These are phyloP conservation scores for Setaria italica DNA, from an alignment of 202 grass and related monocot species.

Conservation along the genomic window DNA sequence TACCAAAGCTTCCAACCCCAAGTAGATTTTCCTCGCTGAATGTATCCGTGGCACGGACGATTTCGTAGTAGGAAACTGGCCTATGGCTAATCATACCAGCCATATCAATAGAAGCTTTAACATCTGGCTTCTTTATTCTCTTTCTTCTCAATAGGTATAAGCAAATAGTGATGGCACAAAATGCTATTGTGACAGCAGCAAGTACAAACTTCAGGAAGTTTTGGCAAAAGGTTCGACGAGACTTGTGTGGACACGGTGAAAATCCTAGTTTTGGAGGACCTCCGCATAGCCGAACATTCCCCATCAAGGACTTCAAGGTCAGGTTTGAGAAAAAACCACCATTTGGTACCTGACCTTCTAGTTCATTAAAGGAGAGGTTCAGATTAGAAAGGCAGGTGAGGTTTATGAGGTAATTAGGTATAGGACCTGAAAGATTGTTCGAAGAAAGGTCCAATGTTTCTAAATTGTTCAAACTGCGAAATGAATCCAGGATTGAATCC, in stretches of 20 bases:
- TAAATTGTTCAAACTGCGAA: slow-evolving; percentile 21
- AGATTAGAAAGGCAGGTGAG: slow-evolving; percentile 30
- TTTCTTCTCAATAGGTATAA: not conserved
- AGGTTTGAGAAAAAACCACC: slow-evolving; percentile 47
- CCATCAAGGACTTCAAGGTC: slow-evolving; percentile 24
- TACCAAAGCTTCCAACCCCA: too few relatives aligned
- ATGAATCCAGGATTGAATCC: slow-evolving; percentile 41
- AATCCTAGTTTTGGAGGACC: slow-evolving; percentile 23
- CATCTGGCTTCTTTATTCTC: not conserved
- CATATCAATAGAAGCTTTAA: not conserved
- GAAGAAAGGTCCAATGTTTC: not conserved
- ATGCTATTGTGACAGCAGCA: not conserved
- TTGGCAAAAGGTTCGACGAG: not conserved
- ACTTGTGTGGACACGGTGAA: not conserved
- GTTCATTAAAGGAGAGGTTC: slow-evolving; percentile 50
- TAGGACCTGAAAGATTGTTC: slow-evolving; percentile 31
- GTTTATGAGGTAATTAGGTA: slow-evolving; percentile 23
- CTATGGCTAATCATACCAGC: not conserved
- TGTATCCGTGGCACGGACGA: too few relatives aligned
- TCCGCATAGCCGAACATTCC: slow-evolving; percentile 37
- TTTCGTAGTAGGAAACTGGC: slow-evolving; percentile 42
- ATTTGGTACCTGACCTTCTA: slow-evolving; percentile 43
- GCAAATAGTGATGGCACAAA: not conserved
- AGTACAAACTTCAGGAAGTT: slow-evolving; percentile 33
- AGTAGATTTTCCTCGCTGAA: too few relatives aligned